These are phyloP conservation scores for Nothophaeocryptopus gaeumannii DNA, from an alignment of 2,329 filamentous ascomycete species.

Conservation along the genomic window DNA sequence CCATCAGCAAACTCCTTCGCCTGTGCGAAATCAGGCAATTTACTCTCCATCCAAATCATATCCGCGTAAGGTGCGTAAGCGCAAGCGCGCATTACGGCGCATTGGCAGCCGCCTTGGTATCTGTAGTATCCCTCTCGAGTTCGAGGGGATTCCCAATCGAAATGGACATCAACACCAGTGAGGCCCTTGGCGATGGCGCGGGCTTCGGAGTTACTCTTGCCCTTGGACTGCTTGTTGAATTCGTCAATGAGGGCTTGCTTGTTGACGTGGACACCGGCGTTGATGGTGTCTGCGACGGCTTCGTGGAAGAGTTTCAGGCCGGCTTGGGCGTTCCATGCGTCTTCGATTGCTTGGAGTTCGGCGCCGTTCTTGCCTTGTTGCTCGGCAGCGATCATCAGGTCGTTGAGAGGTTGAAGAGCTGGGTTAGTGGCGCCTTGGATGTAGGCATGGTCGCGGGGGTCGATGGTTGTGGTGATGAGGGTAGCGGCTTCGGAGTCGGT, in stretches of 20 bases:
- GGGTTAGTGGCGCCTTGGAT: constrained; percentile 88
- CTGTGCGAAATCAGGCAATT: constrained; percentile 86
- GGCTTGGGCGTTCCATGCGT: constrained; percentile 77
- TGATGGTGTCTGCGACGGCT: constrained; percentile 79
- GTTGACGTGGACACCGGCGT: constrained; percentile 62
- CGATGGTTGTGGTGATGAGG: constrained; percentile 93
- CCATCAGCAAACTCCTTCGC: constrained; percentile 90
- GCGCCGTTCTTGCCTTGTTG: constrained; percentile 73
- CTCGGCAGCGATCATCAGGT: constrained; percentile 87
- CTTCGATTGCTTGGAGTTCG: constrained; percentile 86
- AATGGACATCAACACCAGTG: constrained; percentile 78
- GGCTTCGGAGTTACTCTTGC: constrained; percentile 82
- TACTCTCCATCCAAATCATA: constrained; percentile 99
- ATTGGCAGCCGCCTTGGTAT: constrained; percentile 85
- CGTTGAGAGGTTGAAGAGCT: constrained; percentile 75
- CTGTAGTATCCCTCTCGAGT: constrained; percentile 96
- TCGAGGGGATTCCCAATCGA: constrained; percentile 91
- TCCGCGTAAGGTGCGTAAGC: constrained; percentile 93
- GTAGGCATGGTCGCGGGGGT: constrained; percentile 91
- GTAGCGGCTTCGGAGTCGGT: constrained; percentile 98
- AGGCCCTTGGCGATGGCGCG: constrained; percentile 74
- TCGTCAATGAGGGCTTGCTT: constrained; percentile 65
- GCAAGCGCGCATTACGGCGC: constrained; percentile 84
- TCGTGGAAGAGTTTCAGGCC: constrained; percentile 86
- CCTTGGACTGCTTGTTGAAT: constrained; percentile 67